Evolutionary conservation across 2,329 filamentous ascomycete species (phyloP).

Genomic region (Camptophora hylomeconis): DNA sequence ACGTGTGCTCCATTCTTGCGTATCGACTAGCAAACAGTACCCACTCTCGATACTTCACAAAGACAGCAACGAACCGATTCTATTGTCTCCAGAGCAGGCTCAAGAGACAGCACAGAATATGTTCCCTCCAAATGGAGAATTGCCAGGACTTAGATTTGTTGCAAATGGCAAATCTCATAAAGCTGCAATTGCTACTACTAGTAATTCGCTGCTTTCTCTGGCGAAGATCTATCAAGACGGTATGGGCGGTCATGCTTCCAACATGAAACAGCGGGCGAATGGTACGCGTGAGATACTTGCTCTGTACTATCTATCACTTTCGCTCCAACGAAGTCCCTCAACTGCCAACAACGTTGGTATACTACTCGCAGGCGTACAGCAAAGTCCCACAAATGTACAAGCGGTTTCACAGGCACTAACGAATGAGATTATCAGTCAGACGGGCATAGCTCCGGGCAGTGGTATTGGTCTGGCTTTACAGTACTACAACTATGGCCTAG

Average conservation of each 20-base stretch:
- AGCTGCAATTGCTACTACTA: slow-evolving; percentile 81
- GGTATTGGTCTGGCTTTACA: slow-evolving; percentile 76
- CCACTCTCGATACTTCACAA: slow-evolving; percentile 21
- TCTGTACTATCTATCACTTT: slow-evolving; percentile 88
- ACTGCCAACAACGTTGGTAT: slow-evolving; percentile 98
- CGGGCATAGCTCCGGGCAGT: slow-evolving; percentile 72
- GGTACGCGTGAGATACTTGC: slow-evolving; percentile 86
- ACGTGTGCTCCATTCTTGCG: slow-evolving; percentile 54
- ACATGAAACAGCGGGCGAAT: slow-evolving; percentile 48
- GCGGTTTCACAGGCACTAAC: slow-evolving; percentile 1
- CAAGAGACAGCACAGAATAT: slow-evolving; percentile 70
- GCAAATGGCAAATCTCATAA: slow-evolving; percentile 58
- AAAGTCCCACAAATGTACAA: slow-evolving; percentile 31
- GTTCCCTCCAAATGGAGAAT: slow-evolving; percentile 60
- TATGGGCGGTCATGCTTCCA: slow-evolving; percentile 55
- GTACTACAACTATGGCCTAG: slow-evolving; percentile 90
- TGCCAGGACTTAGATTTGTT: slow-evolving; percentile 67
- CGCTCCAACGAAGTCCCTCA: slow-evolving; percentile 87
- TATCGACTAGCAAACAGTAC: slow-evolving; percentile 16
- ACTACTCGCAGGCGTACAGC: slow-evolving; percentile 85
- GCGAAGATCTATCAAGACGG: slow-evolving; percentile 97
- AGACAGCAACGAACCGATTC: slow-evolving; percentile 45
- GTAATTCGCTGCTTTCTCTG: slow-evolving; percentile 84
- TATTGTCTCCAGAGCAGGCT: slow-evolving; percentile 73
- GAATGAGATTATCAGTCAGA: slow-evolving; percentile 22